These are phyloP conservation scores for Haplosporangium sp. DNA, from an alignment of 371 early-diverging fungal species.

Conservation along the genomic window DNA sequence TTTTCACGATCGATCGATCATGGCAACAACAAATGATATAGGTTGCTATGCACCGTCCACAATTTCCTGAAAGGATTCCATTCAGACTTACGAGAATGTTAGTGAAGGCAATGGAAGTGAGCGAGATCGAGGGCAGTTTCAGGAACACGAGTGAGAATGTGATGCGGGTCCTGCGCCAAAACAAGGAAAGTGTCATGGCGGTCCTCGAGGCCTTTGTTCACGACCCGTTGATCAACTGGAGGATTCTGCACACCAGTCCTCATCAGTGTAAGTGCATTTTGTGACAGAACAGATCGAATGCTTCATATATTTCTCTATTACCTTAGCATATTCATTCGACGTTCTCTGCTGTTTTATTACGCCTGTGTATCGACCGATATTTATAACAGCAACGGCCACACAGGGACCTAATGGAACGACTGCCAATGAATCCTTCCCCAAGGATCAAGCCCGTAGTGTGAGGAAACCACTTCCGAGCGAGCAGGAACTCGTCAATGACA, in stretches of 20 bases:
- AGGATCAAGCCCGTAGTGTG: slow-evolving; percentile 46
- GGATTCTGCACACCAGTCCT: slow-evolving; percentile 59
- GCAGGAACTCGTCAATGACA: slow-evolving; percentile 39
- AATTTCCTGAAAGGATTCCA: slow-evolving; percentile 98
- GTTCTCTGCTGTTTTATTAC: no score
- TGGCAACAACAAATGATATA: slow-evolving; percentile 11
- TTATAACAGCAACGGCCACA: slow-evolving; percentile 11
- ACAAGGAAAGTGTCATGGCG: slow-evolving; percentile 98
- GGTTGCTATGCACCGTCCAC: slow-evolving; percentile 96
- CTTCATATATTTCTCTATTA: no score
- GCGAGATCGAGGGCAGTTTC: slow-evolving; percentile 96
- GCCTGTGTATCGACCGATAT: background rate
- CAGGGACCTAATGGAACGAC: slow-evolving; percentile 9
- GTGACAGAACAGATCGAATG: background rate
- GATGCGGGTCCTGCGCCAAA: slow-evolving; percentile 95
- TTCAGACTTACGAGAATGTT: slow-evolving; percentile 98
- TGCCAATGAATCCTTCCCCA: slow-evolving; percentile 24
- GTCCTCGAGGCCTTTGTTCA: slow-evolving; percentile 98
- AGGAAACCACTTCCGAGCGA: slow-evolving; percentile 43
- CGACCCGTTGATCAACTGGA: slow-evolving; percentile 98
- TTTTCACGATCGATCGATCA: no score
- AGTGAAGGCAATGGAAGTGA: slow-evolving; percentile 97
- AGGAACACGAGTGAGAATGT: slow-evolving; percentile 96
- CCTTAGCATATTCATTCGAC: no score
- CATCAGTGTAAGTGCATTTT: slow-evolving; percentile 40